phyloP scores from a whole-genome alignment of 192 early-diverging fungal species.

The Coemansia sp. region DNA sequence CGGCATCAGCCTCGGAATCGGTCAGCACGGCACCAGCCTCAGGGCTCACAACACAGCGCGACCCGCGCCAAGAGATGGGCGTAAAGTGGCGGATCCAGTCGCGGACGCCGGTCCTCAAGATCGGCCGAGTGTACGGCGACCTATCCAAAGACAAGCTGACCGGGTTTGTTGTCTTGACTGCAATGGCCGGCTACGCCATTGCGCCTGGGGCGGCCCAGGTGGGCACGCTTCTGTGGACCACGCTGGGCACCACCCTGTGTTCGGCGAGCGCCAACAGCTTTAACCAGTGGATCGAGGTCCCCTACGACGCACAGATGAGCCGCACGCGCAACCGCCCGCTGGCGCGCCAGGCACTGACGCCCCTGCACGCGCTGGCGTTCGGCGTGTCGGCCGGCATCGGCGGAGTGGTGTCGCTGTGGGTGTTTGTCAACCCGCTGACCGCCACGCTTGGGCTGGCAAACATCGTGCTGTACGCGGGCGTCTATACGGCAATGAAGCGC shows the following conservation, averaged over 20 bases:
- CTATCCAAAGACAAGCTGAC: slow-evolving; percentile 86
- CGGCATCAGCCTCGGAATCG: not conserved
- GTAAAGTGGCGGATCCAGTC: slow-evolving; percentile 31
- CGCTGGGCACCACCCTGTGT: slow-evolving; percentile 82
- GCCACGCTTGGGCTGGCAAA: slow-evolving; percentile 80
- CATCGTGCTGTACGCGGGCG: slow-evolving; percentile 81
- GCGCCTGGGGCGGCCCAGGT: slow-evolving; percentile 67
- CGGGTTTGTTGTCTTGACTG: slow-evolving; percentile 84
- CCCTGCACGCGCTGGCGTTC: slow-evolving; percentile 73
- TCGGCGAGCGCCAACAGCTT: slow-evolving; percentile 87
- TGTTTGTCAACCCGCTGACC: slow-evolving; percentile 84
- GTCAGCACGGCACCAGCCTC: not conserved
- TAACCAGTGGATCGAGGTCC: slow-evolving; percentile 95
- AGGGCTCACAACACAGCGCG: not conserved
- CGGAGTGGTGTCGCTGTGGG: slow-evolving; percentile 62
- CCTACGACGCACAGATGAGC: slow-evolving; percentile 97
- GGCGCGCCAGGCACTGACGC: slow-evolving; percentile 72
- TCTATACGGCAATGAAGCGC: slow-evolving; percentile 96
- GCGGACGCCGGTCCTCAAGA: not conserved
- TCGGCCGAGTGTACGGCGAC: slow-evolving; percentile 58
- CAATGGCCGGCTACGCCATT: slow-evolving; percentile 93
- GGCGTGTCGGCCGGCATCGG: slow-evolving; percentile 63
- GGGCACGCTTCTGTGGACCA: slow-evolving; percentile 71
- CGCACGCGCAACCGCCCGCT: slow-evolving; percentile 85
- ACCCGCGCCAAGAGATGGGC: not conserved